These are phyloP conservation scores for Aureobasidium melanogenum DNA, from an alignment of 2,329 filamentous ascomycete species.

Conservation along the genomic window DNA sequence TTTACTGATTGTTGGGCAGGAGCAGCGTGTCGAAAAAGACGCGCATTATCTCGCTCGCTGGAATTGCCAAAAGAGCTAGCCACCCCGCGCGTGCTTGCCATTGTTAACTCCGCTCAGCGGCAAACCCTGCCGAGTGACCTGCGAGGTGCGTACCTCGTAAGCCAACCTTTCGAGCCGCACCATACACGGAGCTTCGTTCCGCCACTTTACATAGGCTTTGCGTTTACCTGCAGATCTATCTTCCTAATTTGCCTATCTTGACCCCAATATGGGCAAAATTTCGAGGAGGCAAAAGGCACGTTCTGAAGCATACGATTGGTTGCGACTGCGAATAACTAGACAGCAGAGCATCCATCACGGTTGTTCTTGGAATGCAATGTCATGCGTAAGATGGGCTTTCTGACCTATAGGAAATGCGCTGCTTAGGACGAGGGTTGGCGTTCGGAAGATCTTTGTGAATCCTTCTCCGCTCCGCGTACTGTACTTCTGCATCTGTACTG, in stretches of 20 bases:
- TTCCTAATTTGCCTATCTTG: background rate
- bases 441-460: background rate
- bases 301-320: background rate
- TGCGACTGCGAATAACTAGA: background rate
- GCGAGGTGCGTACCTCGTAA: background rate
- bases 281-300: background rate
- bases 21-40: background rate
- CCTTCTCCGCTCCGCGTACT: background rate
- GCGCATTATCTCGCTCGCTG: background rate
- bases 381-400: background rate
- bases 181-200: background rate
- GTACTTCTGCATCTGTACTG: no score
- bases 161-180: background rate
- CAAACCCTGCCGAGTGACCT: background rate
- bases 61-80: background rate
- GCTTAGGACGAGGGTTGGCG: background rate
- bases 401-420: background rate
- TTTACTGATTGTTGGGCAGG: background rate
- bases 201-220: background rate
- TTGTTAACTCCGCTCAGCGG: background rate
- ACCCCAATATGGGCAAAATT: background rate
- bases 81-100: background rate
- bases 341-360: background rate
- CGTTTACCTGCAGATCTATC: background rate
- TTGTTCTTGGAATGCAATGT: background rate